Evolutionary conservation across 495 filamentous ascomycete species (phyloP).

Genomic region (Mytilinidion resinicola): DNA sequence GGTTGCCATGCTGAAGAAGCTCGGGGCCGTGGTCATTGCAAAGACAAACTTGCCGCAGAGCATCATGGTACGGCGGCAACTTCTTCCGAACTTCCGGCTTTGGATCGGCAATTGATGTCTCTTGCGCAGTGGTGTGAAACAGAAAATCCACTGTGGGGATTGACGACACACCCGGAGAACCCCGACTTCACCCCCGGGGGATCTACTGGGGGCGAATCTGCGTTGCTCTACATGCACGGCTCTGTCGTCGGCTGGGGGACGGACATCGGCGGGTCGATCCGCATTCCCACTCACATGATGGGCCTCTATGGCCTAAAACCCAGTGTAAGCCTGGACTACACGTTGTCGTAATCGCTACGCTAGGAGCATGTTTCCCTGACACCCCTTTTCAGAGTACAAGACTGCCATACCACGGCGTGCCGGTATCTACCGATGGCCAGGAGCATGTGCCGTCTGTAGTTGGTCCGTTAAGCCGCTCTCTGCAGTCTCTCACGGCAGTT

Average conservation of each 20-base stretch:
- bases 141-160: conserved; percentile 50
- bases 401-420: conserved; percentile 43
- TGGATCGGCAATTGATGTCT: too few relatives aligned
- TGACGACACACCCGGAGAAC: conserved; percentile 47
- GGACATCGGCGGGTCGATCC: conserved; percentile 62
- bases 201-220: conserved; percentile 24
- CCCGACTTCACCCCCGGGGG: conserved; percentile 32
- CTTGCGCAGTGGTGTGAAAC: conserved; percentile 42
- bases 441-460: conserved; percentile 49
- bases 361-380: background rate
- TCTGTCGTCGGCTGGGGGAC: conserved; percentile 38
- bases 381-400: conserved; percentile 36
- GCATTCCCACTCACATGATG: conserved; percentile 57
- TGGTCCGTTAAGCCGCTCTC: conserved; percentile 46
- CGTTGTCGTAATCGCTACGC: background rate
- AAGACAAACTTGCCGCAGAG: conserved; percentile 39
- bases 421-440: conserved; percentile 48
- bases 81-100: background rate
- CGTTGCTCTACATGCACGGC: conserved; percentile 16
- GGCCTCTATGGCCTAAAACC: conserved; percentile 52
- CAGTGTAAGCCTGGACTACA: conserved; percentile 26
- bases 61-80: conserved; percentile 38
- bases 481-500: conserved; percentile 32
- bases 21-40: conserved; percentile 41
- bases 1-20: conserved; percentile 40